phyloP scores from a whole-genome alignment of 768 basidiomycete species.

The Mycena amicta region DNA sequence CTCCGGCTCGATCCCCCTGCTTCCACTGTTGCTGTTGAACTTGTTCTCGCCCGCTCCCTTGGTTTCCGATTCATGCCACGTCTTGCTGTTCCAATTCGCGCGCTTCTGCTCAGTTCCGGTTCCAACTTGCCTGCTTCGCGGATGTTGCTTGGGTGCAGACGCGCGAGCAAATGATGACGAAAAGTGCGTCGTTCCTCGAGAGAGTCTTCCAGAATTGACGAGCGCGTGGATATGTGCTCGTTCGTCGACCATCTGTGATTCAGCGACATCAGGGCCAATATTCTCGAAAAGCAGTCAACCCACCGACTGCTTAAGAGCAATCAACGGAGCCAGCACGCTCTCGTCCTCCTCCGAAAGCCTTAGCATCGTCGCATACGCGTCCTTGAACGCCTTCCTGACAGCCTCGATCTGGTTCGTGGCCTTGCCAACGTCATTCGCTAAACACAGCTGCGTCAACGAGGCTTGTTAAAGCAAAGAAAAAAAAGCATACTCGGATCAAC shows the following conservation, averaged over 20 bases:
- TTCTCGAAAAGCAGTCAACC: too few relatives aligned
- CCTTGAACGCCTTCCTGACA: constrained; percentile 39
- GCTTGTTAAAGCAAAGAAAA: background rate
- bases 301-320: constrained; percentile 30
- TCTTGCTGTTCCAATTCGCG: background rate
- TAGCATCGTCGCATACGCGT: constrained; percentile 30
- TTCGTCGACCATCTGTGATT: background rate
- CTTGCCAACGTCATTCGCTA: constrained; percentile 45
- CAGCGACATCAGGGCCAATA: too few relatives aligned
- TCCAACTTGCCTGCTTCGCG: background rate
- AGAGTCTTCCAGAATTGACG: background rate
- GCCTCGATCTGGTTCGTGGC: constrained; percentile 33
- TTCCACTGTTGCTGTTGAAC: too few relatives aligned
- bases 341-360: constrained; percentile 18
- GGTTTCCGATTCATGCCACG: background rate
- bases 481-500: constrained; percentile 39
- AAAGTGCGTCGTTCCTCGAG: background rate
- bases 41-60: background rate
- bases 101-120: background rate
- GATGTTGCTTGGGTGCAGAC: background rate
- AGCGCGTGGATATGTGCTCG: background rate
- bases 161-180: background rate
- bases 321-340: constrained; percentile 30
- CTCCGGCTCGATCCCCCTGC: too few relatives aligned
- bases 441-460: background rate